A percentile compares a stretch with the other conserved stretches of the same genome.
phyloP scores from a whole-genome alignment of 768 basidiomycete genomes.

The Galerina sulciceps region DNA sequence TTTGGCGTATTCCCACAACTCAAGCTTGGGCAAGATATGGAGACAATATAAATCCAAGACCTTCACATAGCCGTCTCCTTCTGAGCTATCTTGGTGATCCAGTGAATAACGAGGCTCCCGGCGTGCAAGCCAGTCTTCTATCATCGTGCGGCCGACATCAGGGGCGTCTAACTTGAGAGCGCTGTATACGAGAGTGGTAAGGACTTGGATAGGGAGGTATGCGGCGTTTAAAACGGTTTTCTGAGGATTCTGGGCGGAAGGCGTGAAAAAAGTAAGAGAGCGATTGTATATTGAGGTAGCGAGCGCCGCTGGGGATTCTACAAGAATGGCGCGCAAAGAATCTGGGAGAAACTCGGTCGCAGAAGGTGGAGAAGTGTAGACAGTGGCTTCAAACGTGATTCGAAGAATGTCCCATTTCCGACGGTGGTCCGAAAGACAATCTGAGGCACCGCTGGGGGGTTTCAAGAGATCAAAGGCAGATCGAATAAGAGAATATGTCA shows the following conservation, averaged over 20 bases:
- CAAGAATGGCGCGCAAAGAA: slow-evolving; percentile 52
- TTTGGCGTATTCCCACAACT: slow-evolving; percentile 79
- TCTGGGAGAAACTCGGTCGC: slow-evolving; percentile 51
- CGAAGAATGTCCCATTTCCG: slow-evolving; percentile 89
- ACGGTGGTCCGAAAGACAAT: slow-evolving; percentile 55
- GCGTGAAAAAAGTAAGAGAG: slow-evolving; percentile 72
- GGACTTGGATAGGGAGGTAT: slow-evolving; percentile 70
- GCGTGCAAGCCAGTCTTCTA: slow-evolving; percentile 80
- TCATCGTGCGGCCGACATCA: slow-evolving; percentile 63
- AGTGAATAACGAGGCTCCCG: slow-evolving; percentile 43
- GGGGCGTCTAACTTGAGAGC: slow-evolving; percentile 69
- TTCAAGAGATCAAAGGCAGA: slow-evolving; percentile 71
- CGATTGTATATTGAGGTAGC: slow-evolving; percentile 61
- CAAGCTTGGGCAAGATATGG: slow-evolving; percentile 70
- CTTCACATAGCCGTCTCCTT: slow-evolving; percentile 68
- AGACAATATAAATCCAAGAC: slow-evolving; percentile 79
- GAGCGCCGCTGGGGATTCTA: slow-evolving; percentile 63
- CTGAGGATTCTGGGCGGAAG: slow-evolving; percentile 37
- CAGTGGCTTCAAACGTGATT: slow-evolving; percentile 79
- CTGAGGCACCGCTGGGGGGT: slow-evolving; percentile 38
- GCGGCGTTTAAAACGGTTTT: slow-evolving; percentile 47
- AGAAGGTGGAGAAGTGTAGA: slow-evolving; percentile 62
- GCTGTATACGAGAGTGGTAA: slow-evolving; percentile 71
- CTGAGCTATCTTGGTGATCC: slow-evolving; percentile 27
- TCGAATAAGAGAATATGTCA: slow-evolving; percentile 66